These are phyloP conservation scores for Mucor mucedo DNA, from an alignment of 371 early-diverging fungal species.

Conservation along the genomic window DNA sequence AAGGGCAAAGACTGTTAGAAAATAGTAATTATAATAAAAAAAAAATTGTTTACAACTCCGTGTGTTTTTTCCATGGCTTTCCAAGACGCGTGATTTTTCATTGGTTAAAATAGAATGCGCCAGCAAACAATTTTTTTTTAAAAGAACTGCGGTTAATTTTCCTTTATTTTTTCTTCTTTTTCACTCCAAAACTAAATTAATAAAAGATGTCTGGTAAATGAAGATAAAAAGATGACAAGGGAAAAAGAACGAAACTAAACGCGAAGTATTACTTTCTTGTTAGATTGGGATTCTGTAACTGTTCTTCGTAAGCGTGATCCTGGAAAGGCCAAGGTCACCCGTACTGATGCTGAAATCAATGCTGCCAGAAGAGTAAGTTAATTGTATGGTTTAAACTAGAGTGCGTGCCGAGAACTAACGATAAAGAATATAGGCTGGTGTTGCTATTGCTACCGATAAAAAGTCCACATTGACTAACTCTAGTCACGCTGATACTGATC, in stretches of 20 bases:
- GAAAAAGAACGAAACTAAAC: not conserved
- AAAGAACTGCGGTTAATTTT: conserved; percentile 9
- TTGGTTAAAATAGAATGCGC: conserved; percentile 5
- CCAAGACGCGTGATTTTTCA: conserved; percentile 9
- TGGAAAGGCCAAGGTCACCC: conserved; percentile 68
- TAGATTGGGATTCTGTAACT: conserved; percentile 79
- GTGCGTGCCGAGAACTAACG: no score
- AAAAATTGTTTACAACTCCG: not conserved
- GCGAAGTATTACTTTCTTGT: conserved; percentile 5
- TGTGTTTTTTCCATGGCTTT: conserved; percentile 25
- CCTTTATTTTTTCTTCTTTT: conserved; percentile 12
- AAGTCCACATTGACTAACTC: conserved; percentile 64
- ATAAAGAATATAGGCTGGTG: conserved; percentile 52
- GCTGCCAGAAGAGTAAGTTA: conserved; percentile 72
- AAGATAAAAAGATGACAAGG: not conserved
- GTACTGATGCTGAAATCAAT: conserved; percentile 73
- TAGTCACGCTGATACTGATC: conserved; percentile 75
- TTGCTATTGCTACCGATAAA: conserved; percentile 71
- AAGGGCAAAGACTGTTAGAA: conserved; percentile 49
- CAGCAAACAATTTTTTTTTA: not conserved
- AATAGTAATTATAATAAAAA: not conserved
- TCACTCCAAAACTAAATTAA: not conserved
- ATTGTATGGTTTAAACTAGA: no score
- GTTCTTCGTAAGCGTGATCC: conserved; percentile 78
- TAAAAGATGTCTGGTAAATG: conserved; percentile 35